phyloP scores from a whole-genome alignment of 495 filamentous ascomycete species.

The Aspergillus nanangensis region DNA sequence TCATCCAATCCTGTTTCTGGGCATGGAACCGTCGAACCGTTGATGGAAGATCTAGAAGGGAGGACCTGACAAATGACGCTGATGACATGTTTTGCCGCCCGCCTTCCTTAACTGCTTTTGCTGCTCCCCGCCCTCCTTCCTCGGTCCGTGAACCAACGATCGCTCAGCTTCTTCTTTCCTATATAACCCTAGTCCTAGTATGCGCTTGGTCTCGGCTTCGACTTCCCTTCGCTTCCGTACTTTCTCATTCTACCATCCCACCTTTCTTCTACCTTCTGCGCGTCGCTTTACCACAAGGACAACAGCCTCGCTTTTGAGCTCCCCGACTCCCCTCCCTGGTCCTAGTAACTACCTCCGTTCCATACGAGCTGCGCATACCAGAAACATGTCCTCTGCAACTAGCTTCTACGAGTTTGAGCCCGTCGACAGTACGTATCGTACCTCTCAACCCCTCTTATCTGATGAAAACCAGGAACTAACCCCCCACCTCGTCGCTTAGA shows the following conservation, averaged over 20 bases:
- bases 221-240: no score
- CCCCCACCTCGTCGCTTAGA: slow-evolving; percentile 48
- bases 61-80: background rate
- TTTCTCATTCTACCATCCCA: no score
- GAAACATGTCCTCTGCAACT: slow-evolving; percentile 82
- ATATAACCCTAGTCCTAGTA: no score
- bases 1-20: background rate
- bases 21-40: background rate
- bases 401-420: slow-evolving; percentile 90
- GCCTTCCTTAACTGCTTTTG: no score
- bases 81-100: background rate
- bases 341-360: background rate
- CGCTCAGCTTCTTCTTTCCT: background rate
- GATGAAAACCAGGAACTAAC: no score
- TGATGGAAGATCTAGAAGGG: background rate
- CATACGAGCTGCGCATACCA: slow-evolving; percentile 1
- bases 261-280: no score
- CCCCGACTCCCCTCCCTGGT: no score
- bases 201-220: no score
- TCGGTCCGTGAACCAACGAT: background rate
- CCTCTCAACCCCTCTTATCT: no score
- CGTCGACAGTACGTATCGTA: slow-evolving; percentile 60
- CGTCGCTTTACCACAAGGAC: no score
- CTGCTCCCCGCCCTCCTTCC: background rate
- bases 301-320: no score